phyloP scores from a whole-genome alignment of 768 basidiomycete genomes.

The Psilocybe azurescens region DNA sequence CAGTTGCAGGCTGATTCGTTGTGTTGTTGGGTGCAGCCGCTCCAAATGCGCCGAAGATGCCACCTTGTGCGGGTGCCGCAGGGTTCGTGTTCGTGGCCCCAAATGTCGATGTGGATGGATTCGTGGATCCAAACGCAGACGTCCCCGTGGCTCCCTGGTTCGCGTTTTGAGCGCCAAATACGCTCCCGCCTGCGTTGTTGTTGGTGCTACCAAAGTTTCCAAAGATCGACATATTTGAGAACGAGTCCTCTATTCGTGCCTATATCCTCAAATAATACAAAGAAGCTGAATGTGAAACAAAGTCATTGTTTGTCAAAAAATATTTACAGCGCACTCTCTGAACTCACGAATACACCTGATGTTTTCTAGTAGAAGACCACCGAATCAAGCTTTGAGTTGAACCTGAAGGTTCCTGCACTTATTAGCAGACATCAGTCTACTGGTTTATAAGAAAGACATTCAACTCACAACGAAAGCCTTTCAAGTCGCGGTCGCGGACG shows the following conservation, averaged over 20 bases:
- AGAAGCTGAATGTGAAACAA: neutral
- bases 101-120: conserved; percentile 16
- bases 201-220: conserved; percentile 25
- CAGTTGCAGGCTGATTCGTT: conserved; percentile 16
- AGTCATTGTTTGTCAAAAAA: neutral
- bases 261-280: neutral
- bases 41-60: neutral
- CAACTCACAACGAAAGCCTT: neutral
- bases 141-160: conserved; percentile 18
- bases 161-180: conserved; percentile 25
- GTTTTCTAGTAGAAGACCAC: too few species aligned
- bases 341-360: too few species aligned
- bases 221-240: conserved; percentile 31
- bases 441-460: too few species aligned
- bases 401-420: too few species aligned
- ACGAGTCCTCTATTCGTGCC: neutral
- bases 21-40: neutral
- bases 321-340: too few species aligned
- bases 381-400: too few species aligned
- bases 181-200: conserved; percentile 23
- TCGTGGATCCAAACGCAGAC: conserved; percentile 24
- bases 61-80: neutral
- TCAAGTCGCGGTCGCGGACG: neutral
- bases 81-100: conserved; percentile 19
- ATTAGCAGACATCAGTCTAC: too few species aligned